These are phyloP conservation scores for Entonaema liquescens DNA, from an alignment of 495 filamentous ascomycete genomes.

Conservation along the genomic window DNA sequence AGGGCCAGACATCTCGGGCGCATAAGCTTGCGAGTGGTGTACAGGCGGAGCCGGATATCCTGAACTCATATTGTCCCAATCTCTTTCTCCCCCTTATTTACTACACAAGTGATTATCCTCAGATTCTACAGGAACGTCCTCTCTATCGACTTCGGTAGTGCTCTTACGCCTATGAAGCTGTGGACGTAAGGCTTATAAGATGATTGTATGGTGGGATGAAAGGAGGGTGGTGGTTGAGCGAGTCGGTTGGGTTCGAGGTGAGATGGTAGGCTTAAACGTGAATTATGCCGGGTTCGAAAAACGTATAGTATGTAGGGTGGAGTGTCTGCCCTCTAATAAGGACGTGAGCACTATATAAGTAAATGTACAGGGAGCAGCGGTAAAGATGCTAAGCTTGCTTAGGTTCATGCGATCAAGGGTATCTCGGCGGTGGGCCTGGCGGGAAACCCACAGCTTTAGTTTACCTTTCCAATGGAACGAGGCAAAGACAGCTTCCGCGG, in stretches of 20 bases:
- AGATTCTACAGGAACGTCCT: conserved; percentile 2
- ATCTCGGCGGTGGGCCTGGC: conserved; percentile 28
- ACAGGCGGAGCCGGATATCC: conserved; percentile 47
- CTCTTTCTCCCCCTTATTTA: conserved; percentile 28
- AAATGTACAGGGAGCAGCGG: conserved; percentile 23
- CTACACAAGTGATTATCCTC: conserved; percentile 7
- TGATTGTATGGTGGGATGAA: conserved; percentile 1
- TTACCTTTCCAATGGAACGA: conserved; percentile 31
- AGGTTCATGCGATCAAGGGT: conserved; percentile 38
- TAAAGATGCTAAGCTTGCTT: conserved; percentile 19
- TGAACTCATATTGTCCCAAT: conserved; percentile 43
- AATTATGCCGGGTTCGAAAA: conserved; percentile 28
- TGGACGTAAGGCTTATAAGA: conserved; percentile 1
- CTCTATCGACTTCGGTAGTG: conserved; percentile 4
- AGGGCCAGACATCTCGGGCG: conserved; percentile 44
- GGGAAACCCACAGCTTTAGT: conserved; percentile 31
- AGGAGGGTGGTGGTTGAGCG: conserved; percentile 9
- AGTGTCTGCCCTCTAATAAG: conserved; percentile 35
- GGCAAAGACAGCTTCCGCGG: conserved; percentile 3
- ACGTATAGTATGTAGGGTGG: conserved; percentile 14
- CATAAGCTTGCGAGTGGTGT: conserved; percentile 42
- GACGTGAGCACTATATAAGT: conserved; percentile 27
- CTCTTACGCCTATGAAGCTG: conserved; percentile 17
- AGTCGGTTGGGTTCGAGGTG: conserved; percentile 18
- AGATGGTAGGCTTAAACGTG: conserved; percentile 1